Conservation (phyloP, 306 rosid species). For the Cicer judaicum region DNA sequence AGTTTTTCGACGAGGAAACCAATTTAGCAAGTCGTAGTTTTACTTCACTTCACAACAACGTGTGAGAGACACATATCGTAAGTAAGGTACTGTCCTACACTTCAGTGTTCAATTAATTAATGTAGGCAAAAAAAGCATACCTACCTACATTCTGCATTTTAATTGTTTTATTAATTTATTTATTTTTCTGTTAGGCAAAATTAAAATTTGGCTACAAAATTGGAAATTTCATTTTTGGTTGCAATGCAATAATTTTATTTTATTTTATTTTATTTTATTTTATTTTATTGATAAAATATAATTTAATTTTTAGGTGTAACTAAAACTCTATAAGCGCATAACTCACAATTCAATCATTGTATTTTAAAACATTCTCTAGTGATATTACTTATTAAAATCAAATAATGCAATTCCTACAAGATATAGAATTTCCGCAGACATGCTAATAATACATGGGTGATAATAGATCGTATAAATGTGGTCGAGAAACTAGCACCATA, state of each 20-base stretch:
- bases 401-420: not conserved
- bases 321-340: too few species aligned
- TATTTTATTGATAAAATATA: too few species aligned
- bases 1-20: conserved; percentile 26
- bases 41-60: conserved; percentile 9
- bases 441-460: conserved; percentile 15
- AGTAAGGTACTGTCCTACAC: conserved; percentile 39
- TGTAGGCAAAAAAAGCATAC: too few species aligned
- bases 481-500: not conserved
- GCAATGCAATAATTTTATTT: not conserved
- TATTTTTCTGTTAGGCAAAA: conserved; percentile 26
- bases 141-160: not conserved
- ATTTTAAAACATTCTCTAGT: conserved; percentile 15
- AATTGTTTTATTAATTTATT: not conserved
- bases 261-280: too few species aligned
- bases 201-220: not conserved
- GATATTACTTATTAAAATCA: conserved; percentile 9
- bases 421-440: conserved; percentile 31
- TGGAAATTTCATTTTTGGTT: not conserved
- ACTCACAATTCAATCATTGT: conserved; percentile 13
- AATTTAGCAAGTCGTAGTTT: not conserved
- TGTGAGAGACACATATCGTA: not conserved
- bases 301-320: too few species aligned
- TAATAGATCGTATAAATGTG: conserved; percentile 12
- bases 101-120: conserved; percentile 15